Evolutionary conservation across 208 protist species (phyloP), one percentile per base, ranked within the genome.

Genomic region (Balamuthia mandrillaris): DNA sequence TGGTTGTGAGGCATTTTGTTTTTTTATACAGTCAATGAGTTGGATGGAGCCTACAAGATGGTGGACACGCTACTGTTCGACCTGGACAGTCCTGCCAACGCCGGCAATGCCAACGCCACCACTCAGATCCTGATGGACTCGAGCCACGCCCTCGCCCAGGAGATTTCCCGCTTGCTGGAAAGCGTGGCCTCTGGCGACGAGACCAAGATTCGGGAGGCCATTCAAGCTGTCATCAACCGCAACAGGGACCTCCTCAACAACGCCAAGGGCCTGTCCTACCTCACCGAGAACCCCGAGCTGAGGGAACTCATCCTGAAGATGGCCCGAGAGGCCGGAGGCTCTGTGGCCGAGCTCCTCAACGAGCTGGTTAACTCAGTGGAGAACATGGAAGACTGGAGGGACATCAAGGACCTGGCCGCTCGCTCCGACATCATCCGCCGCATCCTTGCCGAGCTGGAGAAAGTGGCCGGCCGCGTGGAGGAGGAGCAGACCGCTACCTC

Each of bases 221-320:
- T n/a, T n/a, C n/a, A n/a, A n/a, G n/a, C n/a, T n/a, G 72, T 81
- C 4, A 39, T 81, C 27, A 33, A 44, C 3, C 31, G 49, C 6
- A 81, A 81, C 52, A 81, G 61, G 37, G 72, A 81, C n/a, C 61
- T 81, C 37, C 54, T 81, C 49, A 51, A 81, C 72, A 56, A 81
- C 24, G 72, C 72, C 37, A 81, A 81, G 52, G 72, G 72, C 47
- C 61, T 44, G 37, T 63, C 72, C 3, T 39, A 58, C 24, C 72
- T 58, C 49, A 81, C 72, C 7, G 27, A 81, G 49, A 61, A 81
- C 14, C 72, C 21, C 31, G 72, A 81, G 4, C 5, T 81, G 31
- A 44, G 61, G 49, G 49, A 61, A 41, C 31, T 16, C 2, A 44
- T 81, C 14, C 47, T 81, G 37, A 56, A 81, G 35, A 39, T 42